Evolutionary conservation across 1,284 basidiomycete species (phyloP).

Genomic region (Rhodofomes roseus): DNA sequence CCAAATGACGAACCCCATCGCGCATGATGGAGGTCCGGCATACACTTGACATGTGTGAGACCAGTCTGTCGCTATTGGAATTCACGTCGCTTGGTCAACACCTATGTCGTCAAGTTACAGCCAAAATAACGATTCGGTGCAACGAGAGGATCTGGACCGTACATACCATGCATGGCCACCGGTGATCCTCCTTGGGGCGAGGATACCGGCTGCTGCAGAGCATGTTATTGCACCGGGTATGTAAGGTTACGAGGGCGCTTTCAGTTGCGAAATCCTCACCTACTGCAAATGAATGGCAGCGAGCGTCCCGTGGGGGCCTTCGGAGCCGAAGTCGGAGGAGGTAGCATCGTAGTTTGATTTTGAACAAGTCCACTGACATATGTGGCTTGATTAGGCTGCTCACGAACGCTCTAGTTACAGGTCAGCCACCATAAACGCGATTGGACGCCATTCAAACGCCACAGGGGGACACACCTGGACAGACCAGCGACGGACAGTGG

Average conservation of each 20-base stretch:
- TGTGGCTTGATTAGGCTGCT: background rate
- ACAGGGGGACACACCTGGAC: no score
- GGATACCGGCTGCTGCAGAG: no score
- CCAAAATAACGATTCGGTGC: background rate
- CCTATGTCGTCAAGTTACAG: background rate
- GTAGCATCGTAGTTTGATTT: background rate
- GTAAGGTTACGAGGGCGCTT: background rate
- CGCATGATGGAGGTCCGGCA: background rate
- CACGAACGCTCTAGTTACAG: background rate
- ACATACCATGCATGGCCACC: background rate
- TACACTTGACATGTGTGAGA: background rate
- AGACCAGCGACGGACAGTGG: no score
- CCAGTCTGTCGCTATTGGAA: no score
- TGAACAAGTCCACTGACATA: background rate
- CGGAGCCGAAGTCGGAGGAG: background rate
- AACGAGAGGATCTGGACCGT: background rate
- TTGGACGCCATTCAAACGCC: no score
- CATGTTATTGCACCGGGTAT: no score
- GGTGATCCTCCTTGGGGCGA: no score
- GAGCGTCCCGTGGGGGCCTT: background rate
- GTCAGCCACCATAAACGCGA: no score
- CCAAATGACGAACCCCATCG: background rate
- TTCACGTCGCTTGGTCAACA: background rate
- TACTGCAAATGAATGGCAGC: background rate
- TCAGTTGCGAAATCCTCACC: background rate